Evolutionary conservation across 139 green algal species (phyloP).

Genomic region (Tetratostichococcus sp.): DNA sequence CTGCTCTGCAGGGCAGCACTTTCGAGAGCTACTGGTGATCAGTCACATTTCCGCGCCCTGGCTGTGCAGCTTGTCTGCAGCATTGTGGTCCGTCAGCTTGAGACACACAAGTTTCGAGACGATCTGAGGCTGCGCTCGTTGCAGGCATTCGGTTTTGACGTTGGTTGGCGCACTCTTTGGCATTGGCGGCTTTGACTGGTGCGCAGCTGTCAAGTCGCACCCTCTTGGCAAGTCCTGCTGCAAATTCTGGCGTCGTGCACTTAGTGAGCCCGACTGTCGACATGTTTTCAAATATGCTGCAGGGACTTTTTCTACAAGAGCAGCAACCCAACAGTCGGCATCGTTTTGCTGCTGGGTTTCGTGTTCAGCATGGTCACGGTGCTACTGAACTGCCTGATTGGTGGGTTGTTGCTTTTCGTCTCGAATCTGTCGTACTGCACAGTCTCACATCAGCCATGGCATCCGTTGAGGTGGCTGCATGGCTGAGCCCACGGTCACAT

Average conservation of each 20-base stretch:
- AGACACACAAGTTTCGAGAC: too few relatives aligned
- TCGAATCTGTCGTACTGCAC: too few relatives aligned
- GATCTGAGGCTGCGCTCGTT: not conserved
- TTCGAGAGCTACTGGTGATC: not conserved
- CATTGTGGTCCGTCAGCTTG: too few relatives aligned
- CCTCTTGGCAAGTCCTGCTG: not conserved
- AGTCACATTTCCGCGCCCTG: too few relatives aligned
- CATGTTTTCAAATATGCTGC: constrained; percentile 7
- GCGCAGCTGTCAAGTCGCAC: not conserved
- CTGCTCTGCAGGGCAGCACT: constrained; percentile 10
- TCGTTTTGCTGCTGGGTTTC: constrained; percentile 16
- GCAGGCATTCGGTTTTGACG: not conserved
- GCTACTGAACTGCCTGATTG: too few relatives aligned
- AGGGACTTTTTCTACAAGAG: constrained; percentile 22
- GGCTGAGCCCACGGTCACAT: too few relatives aligned
- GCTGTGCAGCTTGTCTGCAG: not conserved
- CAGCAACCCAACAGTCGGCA: constrained; percentile 1
- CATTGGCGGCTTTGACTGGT: not conserved
- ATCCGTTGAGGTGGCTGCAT: too few relatives aligned
- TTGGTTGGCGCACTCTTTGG: not conserved
- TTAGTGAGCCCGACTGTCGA: not conserved
- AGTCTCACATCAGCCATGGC: too few relatives aligned
- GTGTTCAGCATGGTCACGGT: constrained; percentile 36
- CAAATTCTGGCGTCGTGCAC: not conserved
- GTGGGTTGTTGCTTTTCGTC: too few relatives aligned